Percentiles rank a stretch among this genome's conserved stretches.
These are phyloP conservation scores for Skeletonema potamos DNA, from an alignment of 108 stramenopile genomes.

Conservation along the genomic window DNA sequence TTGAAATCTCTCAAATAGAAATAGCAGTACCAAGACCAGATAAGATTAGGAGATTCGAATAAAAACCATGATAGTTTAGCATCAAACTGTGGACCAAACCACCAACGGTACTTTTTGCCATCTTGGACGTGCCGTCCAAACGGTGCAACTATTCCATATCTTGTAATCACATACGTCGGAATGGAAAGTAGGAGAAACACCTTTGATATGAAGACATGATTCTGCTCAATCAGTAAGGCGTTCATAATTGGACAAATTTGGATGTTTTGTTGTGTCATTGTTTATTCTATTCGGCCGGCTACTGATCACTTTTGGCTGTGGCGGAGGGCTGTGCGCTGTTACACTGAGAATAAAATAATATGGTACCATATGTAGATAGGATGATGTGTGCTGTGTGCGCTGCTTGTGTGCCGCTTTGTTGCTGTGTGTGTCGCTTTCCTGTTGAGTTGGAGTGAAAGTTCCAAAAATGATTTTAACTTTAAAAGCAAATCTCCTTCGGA, in stretches of 20 bases:
- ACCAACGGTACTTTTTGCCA: conserved; percentile 21
- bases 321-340: too few species aligned
- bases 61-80: conserved; percentile 61
- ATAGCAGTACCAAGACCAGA: conserved; percentile 53
- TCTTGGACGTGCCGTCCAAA: conserved; percentile 46
- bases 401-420: too few species aligned
- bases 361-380: too few species aligned
- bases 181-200: conserved; percentile 36
- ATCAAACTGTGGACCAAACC: conserved; percentile 56
- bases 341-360: too few species aligned
- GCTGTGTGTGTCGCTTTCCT: too few species aligned
- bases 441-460: too few species aligned
- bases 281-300: too few species aligned
- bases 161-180: conserved; percentile 36
- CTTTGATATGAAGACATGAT: neutral
- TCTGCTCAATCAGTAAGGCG: neutral
- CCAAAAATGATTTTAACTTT: neutral
- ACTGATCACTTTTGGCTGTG: too few species aligned
- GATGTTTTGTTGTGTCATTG: too few species aligned
- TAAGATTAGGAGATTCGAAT: conserved; percentile 74
- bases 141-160: conserved; percentile 40
- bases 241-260: neutral
- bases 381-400: too few species aligned
- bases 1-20: conserved; percentile 14
- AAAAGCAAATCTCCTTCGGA: neutral